phyloP scores from a whole-genome alignment of 108 stramenopile species.

The Nitzschia sp. region DNA sequence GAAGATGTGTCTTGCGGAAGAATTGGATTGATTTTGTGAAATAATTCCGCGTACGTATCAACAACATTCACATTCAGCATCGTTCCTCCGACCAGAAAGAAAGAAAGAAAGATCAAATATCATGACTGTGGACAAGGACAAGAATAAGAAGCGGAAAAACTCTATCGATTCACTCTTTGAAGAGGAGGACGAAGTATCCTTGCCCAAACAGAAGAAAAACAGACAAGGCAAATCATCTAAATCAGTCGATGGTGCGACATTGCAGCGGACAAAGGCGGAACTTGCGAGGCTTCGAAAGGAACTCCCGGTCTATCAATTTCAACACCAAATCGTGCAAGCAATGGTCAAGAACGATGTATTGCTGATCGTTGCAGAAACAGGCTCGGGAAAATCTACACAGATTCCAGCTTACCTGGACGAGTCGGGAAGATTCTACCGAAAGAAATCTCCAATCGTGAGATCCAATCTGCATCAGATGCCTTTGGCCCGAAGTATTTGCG shows the following conservation, averaged over 20 bases:
- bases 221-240: neutral
- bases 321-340: conserved; percentile 47
- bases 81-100: no score
- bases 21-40: no score
- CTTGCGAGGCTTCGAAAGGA: conserved; percentile 24
- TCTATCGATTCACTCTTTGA: conserved; percentile 7
- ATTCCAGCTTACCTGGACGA: conserved; percentile 72
- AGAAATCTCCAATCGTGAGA: conserved; percentile 5
- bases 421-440: conserved; percentile 32
- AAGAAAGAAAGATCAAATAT: no score
- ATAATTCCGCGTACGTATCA: no score
- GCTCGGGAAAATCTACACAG: conserved; percentile 83
- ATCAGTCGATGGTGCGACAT: neutral
- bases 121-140: neutral
- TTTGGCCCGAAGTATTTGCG: conserved; percentile 56
- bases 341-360: conserved; percentile 58
- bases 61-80: no score
- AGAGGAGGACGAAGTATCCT: neutral
- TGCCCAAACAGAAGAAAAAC: neutral
- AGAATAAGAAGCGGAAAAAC: conserved; percentile 10
- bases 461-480: conserved; percentile 3
- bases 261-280: conserved; percentile 20
- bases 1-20: no score
- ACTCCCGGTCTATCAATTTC: conserved; percentile 71
- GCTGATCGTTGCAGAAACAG: conserved; percentile 77